Percentiles rank a stretch among this genome's conserved stretches.
phyloP scores from a whole-genome alignment of 164 flowering plant species.

The Saururus chinensis region DNA sequence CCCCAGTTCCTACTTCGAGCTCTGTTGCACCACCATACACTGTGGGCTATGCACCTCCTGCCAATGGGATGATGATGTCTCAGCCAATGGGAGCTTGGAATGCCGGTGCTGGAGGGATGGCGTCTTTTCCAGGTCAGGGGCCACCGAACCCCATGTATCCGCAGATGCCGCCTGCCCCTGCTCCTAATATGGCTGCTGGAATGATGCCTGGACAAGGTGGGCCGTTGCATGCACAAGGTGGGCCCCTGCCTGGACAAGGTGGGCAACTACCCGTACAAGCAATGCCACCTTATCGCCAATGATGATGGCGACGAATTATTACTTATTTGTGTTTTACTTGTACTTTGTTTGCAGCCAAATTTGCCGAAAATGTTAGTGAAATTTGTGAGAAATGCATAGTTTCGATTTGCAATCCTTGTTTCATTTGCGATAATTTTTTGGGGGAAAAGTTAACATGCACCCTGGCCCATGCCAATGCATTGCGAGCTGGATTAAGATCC shows the following conservation, averaged over 20 bases:
- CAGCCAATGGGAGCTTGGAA: conserved; percentile 39
- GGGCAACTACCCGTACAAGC: background rate
- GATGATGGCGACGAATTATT: conserved; percentile 1
- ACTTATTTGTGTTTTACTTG: no score
- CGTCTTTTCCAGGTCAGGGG: conserved; percentile 34
- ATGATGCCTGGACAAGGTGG: conserved; percentile 24
- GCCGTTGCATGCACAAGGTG: conserved; percentile 16
- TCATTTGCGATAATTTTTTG: no score
- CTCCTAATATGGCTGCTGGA: conserved; percentile 26
- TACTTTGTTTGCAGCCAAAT: no score
- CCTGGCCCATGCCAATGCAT: no score
- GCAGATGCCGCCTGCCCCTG: conserved; percentile 24
- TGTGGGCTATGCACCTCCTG: conserved; percentile 28
- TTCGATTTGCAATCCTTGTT: no score
- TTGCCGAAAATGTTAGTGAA: no score
- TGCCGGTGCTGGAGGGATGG: conserved; percentile 17
- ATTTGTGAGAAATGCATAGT: no score
- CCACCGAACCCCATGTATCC: conserved; percentile 32
- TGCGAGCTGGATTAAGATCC: no score
- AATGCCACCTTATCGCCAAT: conserved; percentile 30
- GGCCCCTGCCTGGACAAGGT: conserved; percentile 11
- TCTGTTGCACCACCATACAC: conserved; percentile 27
- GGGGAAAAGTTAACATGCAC: no score
- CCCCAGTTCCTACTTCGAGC: conserved; percentile 26
- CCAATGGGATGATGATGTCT: conserved; percentile 21